These are phyloP conservation scores for Setomelanomma holmii DNA, from an alignment of 2,329 filamentous ascomycete species.

Conservation along the genomic window DNA sequence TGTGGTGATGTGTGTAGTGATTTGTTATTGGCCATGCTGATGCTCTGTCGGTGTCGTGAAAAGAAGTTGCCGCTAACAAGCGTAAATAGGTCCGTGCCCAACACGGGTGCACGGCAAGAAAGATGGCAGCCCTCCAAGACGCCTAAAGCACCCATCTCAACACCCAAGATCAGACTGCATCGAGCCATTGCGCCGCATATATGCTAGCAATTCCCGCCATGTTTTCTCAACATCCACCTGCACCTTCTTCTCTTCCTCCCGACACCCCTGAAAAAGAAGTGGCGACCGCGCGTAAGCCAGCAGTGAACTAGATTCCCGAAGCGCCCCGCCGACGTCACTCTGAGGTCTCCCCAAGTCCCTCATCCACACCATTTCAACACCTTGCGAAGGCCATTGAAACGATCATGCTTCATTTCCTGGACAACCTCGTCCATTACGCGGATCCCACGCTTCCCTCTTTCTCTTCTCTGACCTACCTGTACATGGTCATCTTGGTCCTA, in stretches of 20 bases:
- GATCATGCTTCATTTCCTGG: conserved; percentile 36
- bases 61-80: conserved; percentile 7
- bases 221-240: not conserved
- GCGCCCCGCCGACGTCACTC: conserved; percentile 20
- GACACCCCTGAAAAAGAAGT: not conserved
- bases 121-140: not conserved
- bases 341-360: conserved; percentile 1
- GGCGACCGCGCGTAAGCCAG: not conserved
- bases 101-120: not conserved
- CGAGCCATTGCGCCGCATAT: not conserved
- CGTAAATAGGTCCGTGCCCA: no score
- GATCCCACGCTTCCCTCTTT: conserved; percentile 41
- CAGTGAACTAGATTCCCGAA: not conserved
- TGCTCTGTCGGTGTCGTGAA: conserved; percentile 9
- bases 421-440: conserved; percentile 36
- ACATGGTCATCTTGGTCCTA: conserved; percentile 33
- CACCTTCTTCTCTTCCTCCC: not conserved
- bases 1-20: not conserved
- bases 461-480: conserved; percentile 38
- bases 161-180: not conserved
- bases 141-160: not conserved
- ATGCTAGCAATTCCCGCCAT: not conserved
- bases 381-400: not conserved
- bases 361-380: not conserved
- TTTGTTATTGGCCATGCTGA: conserved; percentile 2